Conservation (phyloP, 768 basidiomycete species). For the Boletus sp. region DNA sequence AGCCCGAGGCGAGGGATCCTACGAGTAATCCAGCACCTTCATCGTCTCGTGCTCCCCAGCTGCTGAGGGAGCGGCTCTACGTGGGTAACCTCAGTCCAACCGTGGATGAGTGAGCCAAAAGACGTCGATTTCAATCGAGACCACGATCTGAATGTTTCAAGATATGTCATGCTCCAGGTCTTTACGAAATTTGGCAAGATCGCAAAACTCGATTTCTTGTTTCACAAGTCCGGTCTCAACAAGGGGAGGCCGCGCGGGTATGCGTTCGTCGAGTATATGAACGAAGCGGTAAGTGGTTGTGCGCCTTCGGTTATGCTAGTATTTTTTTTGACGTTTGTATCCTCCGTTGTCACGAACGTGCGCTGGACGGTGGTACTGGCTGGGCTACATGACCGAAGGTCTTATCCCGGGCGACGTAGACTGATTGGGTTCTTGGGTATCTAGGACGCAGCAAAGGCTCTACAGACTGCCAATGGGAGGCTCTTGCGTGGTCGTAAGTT, state of each 20-base stretch:
- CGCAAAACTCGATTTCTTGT: constrained; percentile 89
- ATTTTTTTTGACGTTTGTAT: constrained; percentile 27
- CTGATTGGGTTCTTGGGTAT: constrained; percentile 25
- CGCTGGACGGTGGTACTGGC: constrained; percentile 17
- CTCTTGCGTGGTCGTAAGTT: constrained; percentile 84
- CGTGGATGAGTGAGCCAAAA: constrained; percentile 73
- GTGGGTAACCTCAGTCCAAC: constrained; percentile 86
- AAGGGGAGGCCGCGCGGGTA: constrained; percentile 96
- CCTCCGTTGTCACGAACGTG: constrained; percentile 20
- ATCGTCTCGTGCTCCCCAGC: constrained; percentile 25
- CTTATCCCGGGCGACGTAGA: constrained; percentile 1
- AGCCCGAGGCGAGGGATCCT: constrained; percentile 20
- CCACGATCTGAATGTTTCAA: constrained; percentile 33
- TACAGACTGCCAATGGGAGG: constrained; percentile 71
- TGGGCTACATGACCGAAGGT: constrained; percentile 24
- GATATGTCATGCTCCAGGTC: constrained; percentile 84
- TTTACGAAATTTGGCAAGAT: constrained; percentile 93
- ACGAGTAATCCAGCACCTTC: constrained; percentile 18
- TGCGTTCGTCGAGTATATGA: constrained; percentile 86
- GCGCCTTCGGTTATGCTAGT: constrained; percentile 19
- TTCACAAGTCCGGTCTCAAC: constrained; percentile 86
- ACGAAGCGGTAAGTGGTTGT: constrained; percentile 66
- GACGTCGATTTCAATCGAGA: background rate
- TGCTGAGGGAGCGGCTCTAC: constrained; percentile 76
- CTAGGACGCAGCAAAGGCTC: constrained; percentile 86